Percentiles rank a stretch among this genome's conserved stretches.
Evolutionary conservation across 306 rosid genomes (phyloP).

Genomic region (Glycine latifolia): DNA sequence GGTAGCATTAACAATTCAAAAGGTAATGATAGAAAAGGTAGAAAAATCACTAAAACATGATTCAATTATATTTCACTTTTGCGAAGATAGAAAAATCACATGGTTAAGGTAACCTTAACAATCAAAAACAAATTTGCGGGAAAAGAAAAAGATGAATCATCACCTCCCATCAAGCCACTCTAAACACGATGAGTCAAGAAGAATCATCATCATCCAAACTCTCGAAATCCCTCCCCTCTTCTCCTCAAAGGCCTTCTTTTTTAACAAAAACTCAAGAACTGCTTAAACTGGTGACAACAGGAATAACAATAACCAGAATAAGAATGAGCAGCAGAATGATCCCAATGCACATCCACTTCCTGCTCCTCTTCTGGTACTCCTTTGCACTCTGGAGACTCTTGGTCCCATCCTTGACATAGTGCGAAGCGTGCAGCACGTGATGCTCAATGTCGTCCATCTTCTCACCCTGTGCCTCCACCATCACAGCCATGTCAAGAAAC

Average conservation of each 20-base stretch:
- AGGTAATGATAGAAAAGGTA: too few relatives aligned
- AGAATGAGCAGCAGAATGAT: constrained; percentile 63
- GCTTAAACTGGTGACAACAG: constrained; percentile 63
- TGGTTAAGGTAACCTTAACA: constrained; percentile 8
- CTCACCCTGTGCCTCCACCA: constrained; percentile 97
- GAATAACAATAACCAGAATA: constrained; percentile 66
- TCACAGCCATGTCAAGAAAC: constrained; percentile 90
- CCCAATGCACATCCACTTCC: constrained; percentile 84
- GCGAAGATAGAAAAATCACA: background rate
- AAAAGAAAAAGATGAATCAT: background rate
- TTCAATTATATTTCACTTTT: background rate
- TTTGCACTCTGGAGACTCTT: constrained; percentile 67
- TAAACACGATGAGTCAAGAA: constrained; percentile 25
- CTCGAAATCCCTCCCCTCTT: too few relatives aligned
- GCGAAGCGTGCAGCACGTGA: constrained; percentile 75
- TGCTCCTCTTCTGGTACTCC: constrained; percentile 60
- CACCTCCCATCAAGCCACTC: background rate
- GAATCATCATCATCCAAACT: background rate
- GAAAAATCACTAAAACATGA: background rate
- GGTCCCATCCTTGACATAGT: constrained; percentile 78
- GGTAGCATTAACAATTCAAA: too few relatives aligned
- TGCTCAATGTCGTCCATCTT: constrained; percentile 93
- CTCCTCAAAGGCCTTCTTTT: too few relatives aligned
- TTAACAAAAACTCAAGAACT: constrained; percentile 49
- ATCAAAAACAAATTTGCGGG: background rate